Conservation (phyloP, 1,284 basidiomycete genomes). For the Trametes pubescens region DNA sequence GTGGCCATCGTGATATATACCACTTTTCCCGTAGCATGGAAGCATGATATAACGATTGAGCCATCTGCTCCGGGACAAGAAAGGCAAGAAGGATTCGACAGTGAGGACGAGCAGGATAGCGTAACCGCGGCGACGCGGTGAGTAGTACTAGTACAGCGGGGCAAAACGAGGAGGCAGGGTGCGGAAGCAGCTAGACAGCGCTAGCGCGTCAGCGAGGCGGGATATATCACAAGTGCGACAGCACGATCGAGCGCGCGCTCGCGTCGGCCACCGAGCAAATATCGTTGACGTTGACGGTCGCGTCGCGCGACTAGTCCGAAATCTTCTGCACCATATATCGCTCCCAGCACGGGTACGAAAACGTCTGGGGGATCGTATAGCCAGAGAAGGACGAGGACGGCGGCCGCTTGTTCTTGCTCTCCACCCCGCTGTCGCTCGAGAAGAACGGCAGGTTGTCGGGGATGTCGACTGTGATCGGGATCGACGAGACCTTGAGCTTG, state of each 20-base stretch:
- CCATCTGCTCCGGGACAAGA: neutral
- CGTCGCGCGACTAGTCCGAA: conserved; percentile 24
- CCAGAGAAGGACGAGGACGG: conserved; percentile 31
- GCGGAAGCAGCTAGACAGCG: neutral
- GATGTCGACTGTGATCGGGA: conserved; percentile 54
- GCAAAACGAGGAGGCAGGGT: neutral
- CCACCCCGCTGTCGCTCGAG: conserved; percentile 34
- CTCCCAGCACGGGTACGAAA: conserved; percentile 68
- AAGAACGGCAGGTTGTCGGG: conserved; percentile 39
- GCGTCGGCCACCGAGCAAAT: neutral
- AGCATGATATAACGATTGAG: too few relatives aligned
- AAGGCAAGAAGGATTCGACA: neutral
- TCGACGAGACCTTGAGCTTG: conserved; percentile 57
- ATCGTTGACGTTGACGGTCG: neutral
- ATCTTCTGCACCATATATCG: conserved; percentile 60
- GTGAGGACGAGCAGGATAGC: neutral
- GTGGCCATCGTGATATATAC: too few relatives aligned
- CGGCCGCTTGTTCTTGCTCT: conserved; percentile 40
- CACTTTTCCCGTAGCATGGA: too few relatives aligned
- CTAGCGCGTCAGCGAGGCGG: neutral
- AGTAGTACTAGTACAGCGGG: neutral
- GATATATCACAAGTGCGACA: conserved; percentile 4
- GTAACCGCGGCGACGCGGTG: neutral
- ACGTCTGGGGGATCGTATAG: conserved; percentile 54
- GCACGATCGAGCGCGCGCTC: neutral